Evolutionary conservation across 108 stramenopile species (phyloP).

Genomic region (Skeletonema grethae): DNA sequence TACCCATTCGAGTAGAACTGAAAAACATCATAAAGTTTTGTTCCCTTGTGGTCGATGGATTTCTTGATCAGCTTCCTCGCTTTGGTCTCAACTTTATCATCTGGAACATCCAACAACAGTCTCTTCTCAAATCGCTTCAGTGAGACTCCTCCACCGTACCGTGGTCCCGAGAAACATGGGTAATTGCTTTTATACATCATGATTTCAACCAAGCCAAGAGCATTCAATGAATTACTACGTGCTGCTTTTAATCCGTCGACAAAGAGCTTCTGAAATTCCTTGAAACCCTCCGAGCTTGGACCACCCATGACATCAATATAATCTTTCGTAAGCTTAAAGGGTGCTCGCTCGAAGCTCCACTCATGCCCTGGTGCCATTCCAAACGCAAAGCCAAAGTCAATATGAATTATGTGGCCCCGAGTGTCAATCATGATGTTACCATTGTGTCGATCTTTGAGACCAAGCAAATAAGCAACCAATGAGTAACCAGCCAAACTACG

Average conservation of each 20-base stretch:
- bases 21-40: conserved; percentile 67
- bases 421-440: conserved; percentile 99
- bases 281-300: conserved; percentile 60
- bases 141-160: conserved; percentile 79
- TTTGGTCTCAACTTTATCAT: conserved; percentile 64
- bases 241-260: conserved; percentile 84
- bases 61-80: conserved; percentile 65
- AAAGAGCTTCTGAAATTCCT: conserved; percentile 83
- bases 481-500: conserved; percentile 91
- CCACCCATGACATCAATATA: conserved; percentile 97
- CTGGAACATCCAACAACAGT: conserved; percentile 79
- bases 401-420: conserved; percentile 94
- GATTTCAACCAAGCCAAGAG: conserved; percentile 94
- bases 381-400: conserved; percentile 99
- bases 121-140: conserved; percentile 79
- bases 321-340: conserved; percentile 97
- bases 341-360: conserved; percentile 95
- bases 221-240: conserved; percentile 77
- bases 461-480: conserved; percentile 91
- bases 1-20: conserved; percentile 56
- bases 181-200: conserved; percentile 97
- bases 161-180: conserved; percentile 88
- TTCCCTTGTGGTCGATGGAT: conserved; percentile 68
- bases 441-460: conserved; percentile 99
- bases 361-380: conserved; percentile 97